phyloP scores from a whole-genome alignment of 73 alveolate genomes.

The Uronychia binucleata region DNA sequence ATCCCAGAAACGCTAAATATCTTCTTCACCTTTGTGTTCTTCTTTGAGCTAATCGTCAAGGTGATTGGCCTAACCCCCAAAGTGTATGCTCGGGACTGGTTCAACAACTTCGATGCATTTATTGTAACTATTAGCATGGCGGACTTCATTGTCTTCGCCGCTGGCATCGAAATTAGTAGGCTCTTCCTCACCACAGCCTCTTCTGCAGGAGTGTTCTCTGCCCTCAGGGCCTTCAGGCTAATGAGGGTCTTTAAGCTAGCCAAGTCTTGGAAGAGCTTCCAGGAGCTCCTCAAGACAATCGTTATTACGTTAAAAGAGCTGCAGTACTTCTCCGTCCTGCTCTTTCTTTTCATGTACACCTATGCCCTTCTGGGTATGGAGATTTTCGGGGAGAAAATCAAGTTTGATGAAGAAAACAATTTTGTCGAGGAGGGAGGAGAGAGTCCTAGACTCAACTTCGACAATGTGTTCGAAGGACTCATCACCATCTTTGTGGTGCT shows the following conservation, averaged over 20 bases:
- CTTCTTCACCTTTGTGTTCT: too few species aligned
- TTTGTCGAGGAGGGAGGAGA: slow-evolving; percentile 5
- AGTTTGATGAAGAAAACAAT: not conserved
- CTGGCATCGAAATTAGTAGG: too few species aligned
- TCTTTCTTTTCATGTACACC: slow-evolving; percentile 51
- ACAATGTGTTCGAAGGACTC: slow-evolving; percentile 36
- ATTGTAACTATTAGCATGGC: too few species aligned
- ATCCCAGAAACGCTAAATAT: too few species aligned
- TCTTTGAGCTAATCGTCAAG: not conserved
- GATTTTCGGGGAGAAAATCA: slow-evolving; percentile 39
- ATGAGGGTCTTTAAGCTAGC: slow-evolving; percentile 44
- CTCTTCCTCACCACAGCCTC: too few species aligned
- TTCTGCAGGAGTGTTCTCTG: slow-evolving; percentile 51
- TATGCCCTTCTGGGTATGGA: slow-evolving; percentile 60
- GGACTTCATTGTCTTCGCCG: too few species aligned
- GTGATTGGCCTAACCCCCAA: not conserved
- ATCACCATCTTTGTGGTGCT: slow-evolving; percentile 50
- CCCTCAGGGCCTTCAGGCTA: slow-evolving; percentile 39
- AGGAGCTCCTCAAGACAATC: slow-evolving; percentile 9
- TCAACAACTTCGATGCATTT: slow-evolving; percentile 29
- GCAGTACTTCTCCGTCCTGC: slow-evolving; percentile 17
- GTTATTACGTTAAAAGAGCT: slow-evolving; percentile 24
- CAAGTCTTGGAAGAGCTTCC: slow-evolving; percentile 8
- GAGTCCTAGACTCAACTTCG: slow-evolving; percentile 55
- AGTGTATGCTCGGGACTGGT: not conserved